These are phyloP conservation scores for Pleodorina starrii DNA, from an alignment of 139 green algal species.

Conservation along the genomic window DNA sequence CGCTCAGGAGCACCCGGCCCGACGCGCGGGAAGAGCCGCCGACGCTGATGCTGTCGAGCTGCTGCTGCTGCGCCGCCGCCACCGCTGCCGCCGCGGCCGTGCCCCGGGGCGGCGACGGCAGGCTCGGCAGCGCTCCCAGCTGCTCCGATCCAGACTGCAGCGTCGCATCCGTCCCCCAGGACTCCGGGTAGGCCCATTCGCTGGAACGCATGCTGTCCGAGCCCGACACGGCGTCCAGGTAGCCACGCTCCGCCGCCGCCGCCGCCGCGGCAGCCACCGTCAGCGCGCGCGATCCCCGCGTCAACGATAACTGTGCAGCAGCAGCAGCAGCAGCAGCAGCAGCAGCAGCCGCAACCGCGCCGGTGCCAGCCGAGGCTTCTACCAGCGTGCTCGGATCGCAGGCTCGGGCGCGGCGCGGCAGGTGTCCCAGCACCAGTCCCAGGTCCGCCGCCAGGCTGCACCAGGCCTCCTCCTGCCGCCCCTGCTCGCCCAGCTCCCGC, in stretches of 20 bases:
- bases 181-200: not conserved
- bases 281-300: not conserved
- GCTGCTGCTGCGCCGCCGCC: not conserved
- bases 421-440: conserved; percentile 10
- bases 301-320: no score
- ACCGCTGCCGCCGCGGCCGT: not conserved
- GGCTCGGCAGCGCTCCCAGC: not conserved
- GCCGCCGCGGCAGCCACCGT: not conserved
- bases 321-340: not conserved
- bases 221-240: not conserved
- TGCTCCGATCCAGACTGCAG: not conserved
- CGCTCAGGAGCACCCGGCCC: not conserved
- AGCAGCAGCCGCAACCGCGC: not conserved
- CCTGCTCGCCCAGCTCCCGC: not conserved
- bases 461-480: not conserved
- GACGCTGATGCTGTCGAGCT: not conserved
- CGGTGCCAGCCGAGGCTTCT: not conserved
- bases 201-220: not conserved
- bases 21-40: not conserved
- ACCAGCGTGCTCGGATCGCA: not conserved
- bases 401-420: not conserved
- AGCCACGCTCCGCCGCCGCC: not conserved
- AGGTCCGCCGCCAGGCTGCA: not conserved
- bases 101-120: not conserved
- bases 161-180: not conserved